Evolutionary conservation across 805 yeast species (phyloP).

Genomic region (Candida parachauliodes): DNA sequence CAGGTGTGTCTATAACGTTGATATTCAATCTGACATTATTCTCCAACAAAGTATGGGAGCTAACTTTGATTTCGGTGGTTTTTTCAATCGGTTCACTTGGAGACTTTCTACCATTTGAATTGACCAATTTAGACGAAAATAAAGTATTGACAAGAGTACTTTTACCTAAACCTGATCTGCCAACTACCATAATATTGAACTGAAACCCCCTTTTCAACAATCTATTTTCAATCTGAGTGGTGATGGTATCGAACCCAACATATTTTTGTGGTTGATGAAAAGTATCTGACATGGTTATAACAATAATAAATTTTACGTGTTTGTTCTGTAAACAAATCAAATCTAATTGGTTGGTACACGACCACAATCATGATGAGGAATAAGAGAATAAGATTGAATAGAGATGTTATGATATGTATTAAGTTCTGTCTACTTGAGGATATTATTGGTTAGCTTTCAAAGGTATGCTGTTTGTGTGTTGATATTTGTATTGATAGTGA

Average conservation of each 20-base stretch:
- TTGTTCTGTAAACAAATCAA: background rate
- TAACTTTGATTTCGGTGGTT: constrained; percentile 79
- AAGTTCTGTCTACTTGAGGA: no score
- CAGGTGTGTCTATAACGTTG: constrained; percentile 94
- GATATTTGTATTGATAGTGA: no score
- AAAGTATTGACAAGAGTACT: constrained; percentile 88
- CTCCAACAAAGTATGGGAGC: constrained; percentile 70
- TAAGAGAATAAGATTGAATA: no score
- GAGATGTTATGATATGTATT: no score
- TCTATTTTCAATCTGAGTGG: constrained; percentile 91
- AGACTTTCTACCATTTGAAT: constrained; percentile 66
- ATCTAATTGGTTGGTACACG: background rate
- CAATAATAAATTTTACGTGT: background rate
- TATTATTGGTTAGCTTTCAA: no score
- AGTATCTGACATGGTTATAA: background rate
- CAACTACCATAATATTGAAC: constrained; percentile 92
- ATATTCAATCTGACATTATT: constrained; percentile 82
- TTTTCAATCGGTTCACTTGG: constrained; percentile 72
- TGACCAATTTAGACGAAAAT: constrained; percentile 76
- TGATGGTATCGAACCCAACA: constrained; percentile 96
- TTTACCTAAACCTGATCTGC: constrained; percentile 88
- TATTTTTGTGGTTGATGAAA: constrained; percentile 60
- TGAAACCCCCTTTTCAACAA: constrained; percentile 90
- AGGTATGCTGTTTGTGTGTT: no score
- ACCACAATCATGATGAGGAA: no score